A percentile compares a stretch with the other conserved stretches of the same genome.
Evolutionary conservation across 768 basidiomycete species (phyloP).

Genomic region (Cystobasidium ongulense): DNA sequence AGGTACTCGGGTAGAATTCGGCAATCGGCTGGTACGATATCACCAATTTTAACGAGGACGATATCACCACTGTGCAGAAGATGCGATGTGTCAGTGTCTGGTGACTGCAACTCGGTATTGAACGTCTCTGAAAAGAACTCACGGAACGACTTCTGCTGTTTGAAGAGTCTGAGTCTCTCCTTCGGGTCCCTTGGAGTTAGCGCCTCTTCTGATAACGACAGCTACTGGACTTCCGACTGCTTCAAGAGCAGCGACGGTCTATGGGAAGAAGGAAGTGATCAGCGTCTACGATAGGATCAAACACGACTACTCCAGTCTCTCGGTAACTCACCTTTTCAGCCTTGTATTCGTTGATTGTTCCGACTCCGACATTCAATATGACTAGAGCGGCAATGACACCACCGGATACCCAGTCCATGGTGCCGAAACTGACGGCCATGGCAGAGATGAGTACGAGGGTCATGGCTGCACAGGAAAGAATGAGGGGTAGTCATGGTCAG

Average conservation of each 20-base stretch:
- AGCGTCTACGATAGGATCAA: not conserved
- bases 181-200: conserved; percentile 11
- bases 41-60: conserved; percentile 47
- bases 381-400: conserved; percentile 35
- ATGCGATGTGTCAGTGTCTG: not conserved
- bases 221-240: conserved; percentile 47
- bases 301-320: too few species aligned
- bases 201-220: conserved; percentile 43
- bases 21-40: conserved; percentile 47
- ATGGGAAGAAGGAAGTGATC: not conserved
- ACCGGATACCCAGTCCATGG: conserved; percentile 21
- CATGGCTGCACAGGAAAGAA: conserved; percentile 27
- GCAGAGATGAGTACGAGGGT: conserved; percentile 43
- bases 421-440: conserved; percentile 47
- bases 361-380: conserved; percentile 29
- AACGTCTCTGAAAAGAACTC: conserved; percentile 1
- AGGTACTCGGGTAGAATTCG: conserved; percentile 43
- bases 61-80: conserved; percentile 43
- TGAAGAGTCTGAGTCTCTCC: conserved; percentile 34
- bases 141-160: conserved; percentile 44
- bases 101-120: not conserved
- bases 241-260: conserved; percentile 48
- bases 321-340: conserved; percentile 30
- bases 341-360: conserved; percentile 34
- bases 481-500: not conserved